Percentiles rank a stretch among this genome's conserved stretches.
phyloP scores from a whole-genome alignment of 2,329 filamentous ascomycete genomes.

The Ophiocordyceps robertsii region DNA sequence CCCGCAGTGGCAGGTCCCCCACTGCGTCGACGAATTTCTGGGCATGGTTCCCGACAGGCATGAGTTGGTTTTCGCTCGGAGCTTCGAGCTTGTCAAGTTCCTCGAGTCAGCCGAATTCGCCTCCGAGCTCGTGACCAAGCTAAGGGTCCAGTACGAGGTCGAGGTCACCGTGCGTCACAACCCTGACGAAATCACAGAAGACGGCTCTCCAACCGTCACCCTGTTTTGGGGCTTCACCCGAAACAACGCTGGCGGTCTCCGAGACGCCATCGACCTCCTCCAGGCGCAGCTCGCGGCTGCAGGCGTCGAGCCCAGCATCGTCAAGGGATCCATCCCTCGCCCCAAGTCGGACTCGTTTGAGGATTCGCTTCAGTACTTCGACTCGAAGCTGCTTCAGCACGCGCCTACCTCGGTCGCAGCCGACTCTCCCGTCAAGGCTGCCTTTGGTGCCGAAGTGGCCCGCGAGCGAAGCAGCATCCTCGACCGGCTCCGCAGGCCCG shows the following conservation, averaged over 20 bases:
- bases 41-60: slow-evolving; percentile 97
- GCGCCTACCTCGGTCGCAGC: slow-evolving; percentile 68
- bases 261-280: slow-evolving; percentile 92
- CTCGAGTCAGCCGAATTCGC: slow-evolving; percentile 72
- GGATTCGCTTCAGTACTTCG: slow-evolving; percentile 90
- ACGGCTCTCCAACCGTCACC: slow-evolving; percentile 43
- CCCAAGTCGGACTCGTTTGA: slow-evolving; percentile 98
- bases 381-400: slow-evolving; percentile 91
- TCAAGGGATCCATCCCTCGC: slow-evolving; percentile 92
- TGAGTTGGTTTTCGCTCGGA: slow-evolving; percentile 72
- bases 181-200: slow-evolving; percentile 41
- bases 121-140: slow-evolving; percentile 65
- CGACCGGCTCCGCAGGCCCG: slow-evolving; percentile 85
- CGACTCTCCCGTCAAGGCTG: slow-evolving; percentile 78
- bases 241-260: slow-evolving; percentile 90
- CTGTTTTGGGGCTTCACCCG: slow-evolving; percentile 77
- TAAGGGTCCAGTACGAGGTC: slow-evolving; percentile 86
- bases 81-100: slow-evolving; percentile 63
- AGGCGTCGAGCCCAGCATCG: slow-evolving; percentile 73
- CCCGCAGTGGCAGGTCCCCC: slow-evolving; percentile 94
- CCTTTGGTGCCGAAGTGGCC: slow-evolving; percentile 68
- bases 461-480: slow-evolving; percentile 75
- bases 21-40: slow-evolving; percentile 90
- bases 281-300: slow-evolving; percentile 75
- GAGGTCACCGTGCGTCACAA: slow-evolving; percentile 64